phyloP scores from a whole-genome alignment of 495 filamentous ascomycete genomes.

The Aspergillus sparsus region DNA sequence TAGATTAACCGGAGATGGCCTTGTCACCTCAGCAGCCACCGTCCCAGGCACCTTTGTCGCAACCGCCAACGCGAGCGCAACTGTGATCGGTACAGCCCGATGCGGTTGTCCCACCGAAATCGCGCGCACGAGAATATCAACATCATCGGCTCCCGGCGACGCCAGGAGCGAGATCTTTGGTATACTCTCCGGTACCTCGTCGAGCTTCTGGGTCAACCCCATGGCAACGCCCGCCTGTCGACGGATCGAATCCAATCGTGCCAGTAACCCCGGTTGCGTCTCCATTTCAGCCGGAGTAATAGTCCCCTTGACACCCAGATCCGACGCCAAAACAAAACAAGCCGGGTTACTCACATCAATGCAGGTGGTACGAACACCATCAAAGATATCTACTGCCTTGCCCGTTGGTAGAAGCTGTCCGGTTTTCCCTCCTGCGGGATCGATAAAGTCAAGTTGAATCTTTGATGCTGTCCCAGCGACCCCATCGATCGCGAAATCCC shows the following conservation, averaged over 20 bases:
- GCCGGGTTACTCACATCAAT: conserved; percentile 71
- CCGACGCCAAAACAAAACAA: conserved; percentile 58
- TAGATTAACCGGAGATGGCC: conserved; percentile 26
- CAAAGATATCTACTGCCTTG: conserved; percentile 52
- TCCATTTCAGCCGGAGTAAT: conserved; percentile 57
- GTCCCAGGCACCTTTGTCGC: conserved; percentile 46
- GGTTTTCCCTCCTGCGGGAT: conserved; percentile 69
- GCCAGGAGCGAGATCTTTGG: conserved; percentile 69
- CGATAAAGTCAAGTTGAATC: conserved; percentile 62
- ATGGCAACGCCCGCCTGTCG: conserved; percentile 61
- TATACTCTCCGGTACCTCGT: conserved; percentile 55
- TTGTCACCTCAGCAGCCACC: conserved; percentile 38
- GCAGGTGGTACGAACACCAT: conserved; percentile 53
- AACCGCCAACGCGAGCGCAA: conserved; percentile 61
- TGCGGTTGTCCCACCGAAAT: conserved; percentile 61
- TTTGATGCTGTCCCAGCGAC: conserved; percentile 60
- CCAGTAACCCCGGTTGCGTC: conserved; percentile 46
- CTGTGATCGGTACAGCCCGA: conserved; percentile 62
- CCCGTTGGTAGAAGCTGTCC: conserved; percentile 67
- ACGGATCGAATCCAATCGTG: conserved; percentile 60
- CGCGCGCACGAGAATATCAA: conserved; percentile 49
- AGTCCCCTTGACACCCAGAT: conserved; percentile 51
- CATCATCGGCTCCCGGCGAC: conserved; percentile 27
- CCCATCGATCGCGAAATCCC: conserved; percentile 66
- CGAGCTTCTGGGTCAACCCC: conserved; percentile 52